Evolutionary conservation across 139 green algal genomes (phyloP), one percentile per base, ranked within the genome.

Genomic region (Zygnema cylindricum): DNA sequence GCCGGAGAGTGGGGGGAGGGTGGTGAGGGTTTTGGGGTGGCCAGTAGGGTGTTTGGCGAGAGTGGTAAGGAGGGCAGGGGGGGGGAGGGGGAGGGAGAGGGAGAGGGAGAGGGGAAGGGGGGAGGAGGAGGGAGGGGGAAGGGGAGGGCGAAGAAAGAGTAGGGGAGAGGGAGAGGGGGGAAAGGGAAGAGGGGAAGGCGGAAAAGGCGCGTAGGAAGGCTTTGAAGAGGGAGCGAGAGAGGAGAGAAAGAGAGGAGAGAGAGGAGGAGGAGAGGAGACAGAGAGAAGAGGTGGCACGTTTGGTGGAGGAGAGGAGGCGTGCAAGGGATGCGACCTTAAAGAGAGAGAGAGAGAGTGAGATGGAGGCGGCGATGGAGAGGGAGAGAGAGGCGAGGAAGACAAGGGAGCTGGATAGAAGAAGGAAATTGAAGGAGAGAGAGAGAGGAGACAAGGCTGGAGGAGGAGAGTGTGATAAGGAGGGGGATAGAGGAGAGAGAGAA

Each of bases 291-390:
- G 86, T 90, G 69, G 86, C 86, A 1, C 32, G 78, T 35, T 43
- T 90, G 25, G 86, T 90, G 32, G 86, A 90, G 86, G 86, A 90
- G 78, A 77, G 55, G 86, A 36, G 86, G 78, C 77, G 55, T 22
- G 49, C 54, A 35, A 77, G 85, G 25, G 84, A 89, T 41, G 36
- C 38, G 77, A 7, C 2, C 42, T 41, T 79, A 32, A 2, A 38
- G 43, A 11, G 43, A n/a, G 81, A 63, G 43, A 33, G 43, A 38
- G 81, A 69, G 38, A 2, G 49, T n/a, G 43, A 78, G 43, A 86
- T 35, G 81, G 33, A 69, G 81, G 16, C 21, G 25, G 86, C 81
- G 78, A 76, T 79, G 86, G 69, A 90, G 78, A 77, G 33, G 86
- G 43, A 57, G 78, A 55, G 36, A 1, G 49, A 42, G 49, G 75